Base-by-base conservation (phyloP, 768 basidiomycete species). In the Boletus pseudo-olivaceus region DNA sequence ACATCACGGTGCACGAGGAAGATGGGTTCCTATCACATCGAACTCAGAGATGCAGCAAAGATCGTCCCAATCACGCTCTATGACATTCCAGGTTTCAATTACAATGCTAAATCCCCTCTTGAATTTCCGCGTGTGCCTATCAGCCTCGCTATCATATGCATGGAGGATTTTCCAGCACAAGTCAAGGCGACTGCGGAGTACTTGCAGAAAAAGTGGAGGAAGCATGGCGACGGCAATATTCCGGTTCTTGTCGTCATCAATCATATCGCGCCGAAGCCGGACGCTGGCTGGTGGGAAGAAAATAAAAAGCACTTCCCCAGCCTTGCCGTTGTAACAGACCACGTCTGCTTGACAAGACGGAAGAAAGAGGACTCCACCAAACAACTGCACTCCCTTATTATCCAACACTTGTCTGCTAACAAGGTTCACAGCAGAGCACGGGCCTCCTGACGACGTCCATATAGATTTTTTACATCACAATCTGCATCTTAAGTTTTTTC, bases 1-100 rank as follows among this genome's bases (percentile, higher is more conserved):
- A 47, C 57, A 0, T 12, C 52, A 11, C 63, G 56, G 3, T 65
- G 63, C 56, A 67, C 63, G 23, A 55, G 40, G 38, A 58, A 49
- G 47, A 52, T 54, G 49, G 41, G 26, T 7, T 57, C 57, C 2
- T 60, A 65, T 39, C 54, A 40, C 26, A 56, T 62, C 38, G 39
- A 63, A 19, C 61, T 67, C 42, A 38, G 19, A 20, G 57, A 57
- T 11, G 44, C 11, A 0, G 20, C 49, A 33, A 54, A 50, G 32
- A 39, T n/a, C 34, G 46, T 62, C 45, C 59, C 51, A 3, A 35
- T 62, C 44, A 59, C 47, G 19, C 56, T 67, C 17, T 67, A 67
- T 20, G 66, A 67, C 29, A 53, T 65, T 12, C 66, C 66, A 3
- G 61, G 61, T 2, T 64, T 63, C 47, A 19, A 61, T 40, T 58